Percentiles rank a stretch among this genome's conserved stretches.
phyloP scores from a whole-genome alignment of 202 grass and related monocot genomes.

The Carex arenaria region DNA sequence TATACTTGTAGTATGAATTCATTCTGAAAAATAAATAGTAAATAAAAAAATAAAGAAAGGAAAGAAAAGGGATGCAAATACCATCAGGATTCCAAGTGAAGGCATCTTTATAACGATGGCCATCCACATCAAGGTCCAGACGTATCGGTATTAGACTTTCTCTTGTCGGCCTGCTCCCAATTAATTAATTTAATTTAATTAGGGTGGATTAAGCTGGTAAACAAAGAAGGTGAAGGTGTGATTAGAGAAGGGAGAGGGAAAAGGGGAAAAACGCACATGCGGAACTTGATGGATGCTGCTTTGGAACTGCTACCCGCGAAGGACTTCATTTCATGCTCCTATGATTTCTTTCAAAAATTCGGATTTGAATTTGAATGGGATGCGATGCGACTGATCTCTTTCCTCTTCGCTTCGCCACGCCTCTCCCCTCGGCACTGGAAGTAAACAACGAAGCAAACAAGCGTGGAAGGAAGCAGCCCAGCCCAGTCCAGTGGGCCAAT shows the following conservation, averaged over 20 bases:
- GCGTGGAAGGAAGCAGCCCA: too few relatives aligned
- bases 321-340: constrained; percentile 7
- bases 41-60: too few relatives aligned
- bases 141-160: constrained; percentile 83
- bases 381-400: too few relatives aligned
- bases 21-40: background rate
- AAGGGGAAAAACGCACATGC: constrained; percentile 42
- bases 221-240: background rate
- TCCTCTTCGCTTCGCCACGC: too few relatives aligned
- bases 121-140: constrained; percentile 76
- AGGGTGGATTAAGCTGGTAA: background rate
- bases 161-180: constrained; percentile 55
- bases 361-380: background rate
- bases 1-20: background rate
- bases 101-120: constrained; percentile 74
- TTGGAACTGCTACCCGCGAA: constrained; percentile 24
- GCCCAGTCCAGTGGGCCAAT: too few relatives aligned
- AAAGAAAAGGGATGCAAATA: constrained; percentile 9
- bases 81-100: constrained; percentile 91
- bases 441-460: too few relatives aligned
- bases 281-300: constrained; percentile 55
- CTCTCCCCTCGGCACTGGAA: too few relatives aligned
- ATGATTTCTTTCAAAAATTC: too few relatives aligned
- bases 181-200: background rate
- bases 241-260: background rate